Evolutionary conservation across 805 yeast species (phyloP), one percentile per base, ranked within the genome.

Genomic region (Zygosaccharomyces bisporus): DNA sequence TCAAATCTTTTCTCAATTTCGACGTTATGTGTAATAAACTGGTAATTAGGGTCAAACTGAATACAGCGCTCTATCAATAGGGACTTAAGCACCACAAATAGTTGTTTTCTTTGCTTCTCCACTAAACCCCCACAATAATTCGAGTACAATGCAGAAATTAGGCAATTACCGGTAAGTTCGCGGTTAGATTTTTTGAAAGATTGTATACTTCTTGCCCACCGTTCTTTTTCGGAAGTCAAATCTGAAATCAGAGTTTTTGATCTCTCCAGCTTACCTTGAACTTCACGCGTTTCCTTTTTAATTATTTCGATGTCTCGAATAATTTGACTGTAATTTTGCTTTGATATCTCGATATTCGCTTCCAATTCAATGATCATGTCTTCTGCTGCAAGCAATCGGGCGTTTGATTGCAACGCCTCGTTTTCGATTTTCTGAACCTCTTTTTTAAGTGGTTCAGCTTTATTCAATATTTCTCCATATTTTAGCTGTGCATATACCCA

Each of bases 401-500:
- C 83, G 52, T 73, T 74, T 0, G 90, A 83, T 48, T 77, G 79
- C 6, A 66, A 59, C 0, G 89, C 76, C 18, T 78, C 81, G 1
- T 58, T 58, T 57, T 89, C 91, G 6, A 91, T 69, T 4, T 50
- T 56, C 6, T 54, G 55, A 3, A 88, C 85, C 53, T 89, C 95
- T 4, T 70, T 70, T 44, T 80, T 69, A 53, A 91, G 63, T 0
- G 98, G 98, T 0, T 79, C 84, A 19, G 91, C 76, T 40, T 73
- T 75, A 29, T 84, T 83, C 34, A 87, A 66, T 17, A 89, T 83
- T 1, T 76, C 57, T 0, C 91, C 76, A 57, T 83, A 91, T n/a
- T 73, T 69, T n/a, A 89, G 70, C 51, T 91, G 97, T 0, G 98
- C 97, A 43, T 74, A 73, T 0, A 89, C 90, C 98, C 98, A 91